These are phyloP conservation scores for Malus domestica DNA, from an alignment of 306 rosid genomes.

Conservation along the genomic window DNA sequence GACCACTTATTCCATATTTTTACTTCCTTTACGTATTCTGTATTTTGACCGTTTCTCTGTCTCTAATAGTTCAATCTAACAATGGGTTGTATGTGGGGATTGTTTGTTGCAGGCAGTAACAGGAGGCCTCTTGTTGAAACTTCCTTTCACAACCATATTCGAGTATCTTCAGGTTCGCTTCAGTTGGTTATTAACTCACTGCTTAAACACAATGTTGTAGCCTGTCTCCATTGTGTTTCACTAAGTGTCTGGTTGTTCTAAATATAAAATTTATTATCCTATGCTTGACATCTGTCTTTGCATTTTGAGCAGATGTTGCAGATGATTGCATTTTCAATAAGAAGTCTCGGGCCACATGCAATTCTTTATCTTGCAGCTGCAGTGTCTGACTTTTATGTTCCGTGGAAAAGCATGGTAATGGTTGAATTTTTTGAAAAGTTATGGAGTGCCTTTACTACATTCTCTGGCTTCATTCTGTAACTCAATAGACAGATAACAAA, in stretches of 20 bases:
- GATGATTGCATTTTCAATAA: slow-evolving; percentile 44
- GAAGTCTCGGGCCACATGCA: slow-evolving; percentile 45
- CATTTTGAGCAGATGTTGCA: slow-evolving; percentile 55
- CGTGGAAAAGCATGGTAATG: slow-evolving; percentile 92
- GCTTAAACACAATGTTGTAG: slow-evolving; percentile 6
- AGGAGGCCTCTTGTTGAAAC: slow-evolving; percentile 57
- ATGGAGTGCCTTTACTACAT: not conserved
- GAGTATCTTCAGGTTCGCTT: slow-evolving; percentile 93
- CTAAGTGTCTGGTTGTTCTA: not conserved
- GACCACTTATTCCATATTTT: slow-evolving; percentile 5
- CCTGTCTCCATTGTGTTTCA: not conserved
- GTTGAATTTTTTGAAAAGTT: slow-evolving; percentile 9
- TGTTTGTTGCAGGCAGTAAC: slow-evolving; percentile 60
- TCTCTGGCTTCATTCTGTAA: not conserved
- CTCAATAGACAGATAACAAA: not conserved
- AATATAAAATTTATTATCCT: not conserved
- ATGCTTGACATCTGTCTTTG: slow-evolving; percentile 2
- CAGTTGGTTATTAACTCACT: not conserved
- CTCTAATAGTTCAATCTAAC: not conserved
- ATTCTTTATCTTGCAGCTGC: slow-evolving; percentile 97
- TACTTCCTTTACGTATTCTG: not conserved
- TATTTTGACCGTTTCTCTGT: not conserved
- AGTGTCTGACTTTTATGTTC: slow-evolving; percentile 85
- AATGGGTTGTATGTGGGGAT: slow-evolving; percentile 8
- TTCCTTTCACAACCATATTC: slow-evolving; percentile 77